Percentiles rank a stretch among this genome's conserved stretches.
phyloP scores from a whole-genome alignment of 2,329 filamentous ascomycete genomes.

The Thermochaetoides dissita region DNA sequence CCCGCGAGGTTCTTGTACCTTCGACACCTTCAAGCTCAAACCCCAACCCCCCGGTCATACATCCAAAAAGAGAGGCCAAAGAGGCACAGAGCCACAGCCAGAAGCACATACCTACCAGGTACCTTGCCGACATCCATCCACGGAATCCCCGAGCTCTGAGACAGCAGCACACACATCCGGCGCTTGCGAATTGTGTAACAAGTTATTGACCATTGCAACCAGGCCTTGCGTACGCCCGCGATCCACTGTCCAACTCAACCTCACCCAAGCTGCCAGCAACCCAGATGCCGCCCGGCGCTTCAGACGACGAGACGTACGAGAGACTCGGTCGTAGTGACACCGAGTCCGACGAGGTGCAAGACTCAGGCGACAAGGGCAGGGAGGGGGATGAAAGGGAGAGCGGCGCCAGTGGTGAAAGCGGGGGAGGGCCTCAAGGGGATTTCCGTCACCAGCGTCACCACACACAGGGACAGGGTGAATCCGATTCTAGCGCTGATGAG shows the following conservation, averaged over 20 bases:
- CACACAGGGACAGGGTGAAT: constrained; percentile 1
- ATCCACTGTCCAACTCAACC: constrained; percentile 21
- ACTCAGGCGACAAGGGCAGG: background rate
- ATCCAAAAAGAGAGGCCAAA: too few relatives aligned
- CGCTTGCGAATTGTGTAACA: constrained; percentile 6
- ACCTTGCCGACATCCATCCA: too few relatives aligned
- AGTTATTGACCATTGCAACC: constrained; percentile 5
- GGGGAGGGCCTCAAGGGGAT: background rate
- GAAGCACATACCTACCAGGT: too few relatives aligned
- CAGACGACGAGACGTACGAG: constrained; percentile 24
- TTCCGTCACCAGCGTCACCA: too few relatives aligned
- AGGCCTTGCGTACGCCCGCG: constrained; percentile 17
- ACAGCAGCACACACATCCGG: background rate
- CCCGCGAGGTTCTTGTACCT: too few relatives aligned
- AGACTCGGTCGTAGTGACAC: constrained; percentile 20
- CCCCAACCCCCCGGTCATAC: too few relatives aligned
- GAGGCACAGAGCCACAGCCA: too few relatives aligned
- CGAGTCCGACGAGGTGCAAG: constrained; percentile 20
- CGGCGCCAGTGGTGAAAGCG: background rate
- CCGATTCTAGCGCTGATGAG: constrained; percentile 1
- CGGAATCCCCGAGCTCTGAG: too few relatives aligned
- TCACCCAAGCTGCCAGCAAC: constrained; percentile 21
- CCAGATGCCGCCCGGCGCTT: constrained; percentile 22
- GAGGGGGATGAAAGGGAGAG: background rate
- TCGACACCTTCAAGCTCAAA: too few relatives aligned